These are phyloP conservation scores for Didymella pinodella DNA, from an alignment of 2,329 filamentous ascomycete genomes.

Conservation along the genomic window DNA sequence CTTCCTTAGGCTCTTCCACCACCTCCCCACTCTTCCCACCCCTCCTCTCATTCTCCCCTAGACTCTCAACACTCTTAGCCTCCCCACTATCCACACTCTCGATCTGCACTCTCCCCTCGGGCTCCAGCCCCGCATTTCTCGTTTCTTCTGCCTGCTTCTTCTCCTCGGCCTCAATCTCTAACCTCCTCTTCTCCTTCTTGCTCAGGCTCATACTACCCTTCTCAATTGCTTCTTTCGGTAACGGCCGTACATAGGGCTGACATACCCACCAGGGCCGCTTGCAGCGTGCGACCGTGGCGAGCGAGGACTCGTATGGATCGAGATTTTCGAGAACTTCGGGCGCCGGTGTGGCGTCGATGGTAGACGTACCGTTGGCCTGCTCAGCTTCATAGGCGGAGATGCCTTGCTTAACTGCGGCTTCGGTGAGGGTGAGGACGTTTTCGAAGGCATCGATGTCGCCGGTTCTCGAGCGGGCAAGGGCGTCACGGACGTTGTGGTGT, in stretches of 20 bases:
- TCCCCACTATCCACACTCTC: conserved; percentile 49
- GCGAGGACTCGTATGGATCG: conserved; percentile 63
- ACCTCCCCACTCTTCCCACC: conserved; percentile 24
- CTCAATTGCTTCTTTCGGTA: conserved; percentile 86
- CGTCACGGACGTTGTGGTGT: conserved; percentile 85
- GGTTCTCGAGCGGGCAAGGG: conserved; percentile 72
- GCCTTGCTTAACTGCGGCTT: conserved; percentile 75
- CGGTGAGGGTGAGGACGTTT: conserved; percentile 75
- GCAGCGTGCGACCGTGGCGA: conserved; percentile 73
- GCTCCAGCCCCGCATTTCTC: conserved; percentile 41
- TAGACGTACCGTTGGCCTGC: conserved; percentile 12
- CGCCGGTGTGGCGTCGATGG: background rate
- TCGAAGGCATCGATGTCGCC: conserved; percentile 82
- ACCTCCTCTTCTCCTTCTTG: conserved; percentile 66
- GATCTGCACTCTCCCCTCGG: conserved; percentile 62
- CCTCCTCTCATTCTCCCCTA: conserved; percentile 20
- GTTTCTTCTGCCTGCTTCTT: conserved; percentile 51
- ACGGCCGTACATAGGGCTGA: conserved; percentile 83
- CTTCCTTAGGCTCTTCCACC: conserved; percentile 55
- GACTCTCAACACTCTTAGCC: conserved; percentile 22
- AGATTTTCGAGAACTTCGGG: conserved; percentile 8
- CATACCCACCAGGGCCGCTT: conserved; percentile 88
- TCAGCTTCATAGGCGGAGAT: conserved; percentile 70
- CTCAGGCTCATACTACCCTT: conserved; percentile 78
- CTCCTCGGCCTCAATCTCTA: conserved; percentile 53